Conservation (phyloP, 108 stramenopile genomes). For the Pseudonitzschia multiseries region DNA sequence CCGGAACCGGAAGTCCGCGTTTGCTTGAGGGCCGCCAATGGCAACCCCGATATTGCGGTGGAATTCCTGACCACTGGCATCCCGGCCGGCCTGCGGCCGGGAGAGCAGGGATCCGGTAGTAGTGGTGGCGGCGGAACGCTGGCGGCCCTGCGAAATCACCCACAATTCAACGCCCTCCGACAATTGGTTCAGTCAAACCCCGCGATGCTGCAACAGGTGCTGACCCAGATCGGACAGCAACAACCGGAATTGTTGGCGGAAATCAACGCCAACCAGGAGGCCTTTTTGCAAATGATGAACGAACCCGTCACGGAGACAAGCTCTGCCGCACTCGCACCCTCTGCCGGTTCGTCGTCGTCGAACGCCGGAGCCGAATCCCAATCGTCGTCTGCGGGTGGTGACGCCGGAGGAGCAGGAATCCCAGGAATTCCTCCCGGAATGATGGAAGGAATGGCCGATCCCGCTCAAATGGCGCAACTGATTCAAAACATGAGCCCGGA, state of each 20-base stretch:
- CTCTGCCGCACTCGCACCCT: too few relatives aligned
- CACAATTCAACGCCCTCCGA: slow-evolving; percentile 92
- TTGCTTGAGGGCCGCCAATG: slow-evolving; percentile 92
- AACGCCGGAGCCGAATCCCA: slow-evolving; percentile 28
- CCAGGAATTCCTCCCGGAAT: slow-evolving; percentile 51
- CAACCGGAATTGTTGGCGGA: slow-evolving; percentile 88
- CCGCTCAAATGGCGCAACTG: slow-evolving; percentile 86
- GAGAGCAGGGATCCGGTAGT: slow-evolving; percentile 36
- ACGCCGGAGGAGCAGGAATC: slow-evolving; percentile 21
- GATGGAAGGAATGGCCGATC: slow-evolving; percentile 77
- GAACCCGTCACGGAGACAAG: slow-evolving; percentile 84
- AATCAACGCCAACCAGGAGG: slow-evolving; percentile 94
- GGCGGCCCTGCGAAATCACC: slow-evolving; percentile 86
- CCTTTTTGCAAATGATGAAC: slow-evolving; percentile 97
- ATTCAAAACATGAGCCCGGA: slow-evolving; percentile 83
- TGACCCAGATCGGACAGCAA: slow-evolving; percentile 90
- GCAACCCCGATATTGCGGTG: slow-evolving; percentile 94
- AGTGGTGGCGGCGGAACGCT: slow-evolving; percentile 61
- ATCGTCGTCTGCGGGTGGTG: slow-evolving; percentile 35
- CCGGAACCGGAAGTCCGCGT: slow-evolving; percentile 81
- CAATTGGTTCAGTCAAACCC: slow-evolving; percentile 94
- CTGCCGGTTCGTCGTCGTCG: slow-evolving; percentile 31
- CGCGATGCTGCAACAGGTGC: slow-evolving; percentile 76
- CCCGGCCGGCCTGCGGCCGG: slow-evolving; percentile 60
- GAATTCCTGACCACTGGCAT: slow-evolving; percentile 99